Percentiles rank a stretch among this genome's conserved stretches.
Conservation (phyloP, 345 rosid genomes). For the Eutrema japonicum region DNA sequence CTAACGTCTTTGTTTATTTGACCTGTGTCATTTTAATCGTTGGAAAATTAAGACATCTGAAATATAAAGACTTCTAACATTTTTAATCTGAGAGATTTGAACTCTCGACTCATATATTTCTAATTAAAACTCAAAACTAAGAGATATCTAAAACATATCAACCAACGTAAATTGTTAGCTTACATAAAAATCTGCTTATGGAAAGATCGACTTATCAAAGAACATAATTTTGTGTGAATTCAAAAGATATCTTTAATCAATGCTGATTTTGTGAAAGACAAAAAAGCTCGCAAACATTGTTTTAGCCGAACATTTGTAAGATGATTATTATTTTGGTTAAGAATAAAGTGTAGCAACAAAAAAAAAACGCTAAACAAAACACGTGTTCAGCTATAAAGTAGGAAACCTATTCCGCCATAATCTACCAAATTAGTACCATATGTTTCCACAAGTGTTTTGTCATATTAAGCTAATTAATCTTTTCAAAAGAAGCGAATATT, state of each 20-base stretch:
- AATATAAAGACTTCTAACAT: not conserved
- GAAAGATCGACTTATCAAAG: too few relatives aligned
- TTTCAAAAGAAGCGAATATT: not conserved
- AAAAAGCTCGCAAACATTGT: too few relatives aligned
- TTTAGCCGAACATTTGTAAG: too few relatives aligned
- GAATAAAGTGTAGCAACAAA: not conserved
- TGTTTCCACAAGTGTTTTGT: not conserved
- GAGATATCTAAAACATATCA: not conserved
- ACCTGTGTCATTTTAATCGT: not conserved
- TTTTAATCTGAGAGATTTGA: not conserved
- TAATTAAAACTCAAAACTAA: not conserved
- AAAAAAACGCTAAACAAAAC: not conserved
- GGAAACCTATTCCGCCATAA: conserved; percentile 30
- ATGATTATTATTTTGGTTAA: not conserved
- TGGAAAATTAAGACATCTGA: not conserved
- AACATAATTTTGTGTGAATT: too few relatives aligned
- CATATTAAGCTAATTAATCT: not conserved
- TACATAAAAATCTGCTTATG: too few relatives aligned
- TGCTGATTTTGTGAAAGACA: too few relatives aligned
- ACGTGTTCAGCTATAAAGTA: conserved; percentile 29
- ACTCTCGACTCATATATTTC: not conserved
- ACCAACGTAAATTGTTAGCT: not conserved
- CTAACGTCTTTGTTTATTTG: conserved; percentile 14
- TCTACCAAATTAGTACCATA: conserved; percentile 23
- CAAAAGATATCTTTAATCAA: too few relatives aligned